These are phyloP conservation scores for Ceratocystis huliohia DNA, from an alignment of 2,329 filamentous ascomycete species.

Conservation along the genomic window DNA sequence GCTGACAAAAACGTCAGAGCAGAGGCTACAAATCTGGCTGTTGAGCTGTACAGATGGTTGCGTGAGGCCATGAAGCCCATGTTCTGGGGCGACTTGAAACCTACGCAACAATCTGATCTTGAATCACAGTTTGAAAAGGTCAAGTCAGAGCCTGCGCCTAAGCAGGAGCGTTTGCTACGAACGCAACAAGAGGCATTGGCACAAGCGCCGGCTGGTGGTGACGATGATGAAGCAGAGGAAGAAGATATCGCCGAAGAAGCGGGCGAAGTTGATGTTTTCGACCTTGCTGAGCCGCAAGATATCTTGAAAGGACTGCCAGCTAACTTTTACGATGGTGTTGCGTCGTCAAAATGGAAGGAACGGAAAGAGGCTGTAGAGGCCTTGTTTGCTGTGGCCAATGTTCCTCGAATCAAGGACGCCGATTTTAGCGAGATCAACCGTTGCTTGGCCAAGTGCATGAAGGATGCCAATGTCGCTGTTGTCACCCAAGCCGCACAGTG, in stretches of 20 bases:
- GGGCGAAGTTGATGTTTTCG: conserved; percentile 65
- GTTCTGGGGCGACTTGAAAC: conserved; percentile 92
- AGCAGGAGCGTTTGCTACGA: conserved; percentile 77
- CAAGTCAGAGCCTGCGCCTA: conserved; percentile 73
- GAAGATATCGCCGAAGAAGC: conserved; percentile 43
- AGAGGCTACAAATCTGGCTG: conserved; percentile 78
- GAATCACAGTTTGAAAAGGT: conserved; percentile 90
- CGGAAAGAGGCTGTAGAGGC: conserved; percentile 87
- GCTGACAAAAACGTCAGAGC: conserved; percentile 97
- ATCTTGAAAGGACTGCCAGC: conserved; percentile 68
- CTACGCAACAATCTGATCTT: conserved; percentile 85
- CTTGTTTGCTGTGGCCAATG: conserved; percentile 61
- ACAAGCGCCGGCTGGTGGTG: conserved; percentile 50
- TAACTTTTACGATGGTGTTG: conserved; percentile 70
- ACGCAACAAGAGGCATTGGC: conserved; percentile 79
- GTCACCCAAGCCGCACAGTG: conserved; percentile 89
- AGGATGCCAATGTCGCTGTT: conserved; percentile 92
- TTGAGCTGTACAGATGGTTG: conserved; percentile 94
- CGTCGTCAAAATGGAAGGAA: conserved; percentile 96
- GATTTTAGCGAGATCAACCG: conserved; percentile 75
- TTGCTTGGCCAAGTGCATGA: conserved; percentile 89
- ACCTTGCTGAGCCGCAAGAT: conserved; percentile 77
- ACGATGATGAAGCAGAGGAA: conserved; percentile 40
- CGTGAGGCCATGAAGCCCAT: conserved; percentile 96
- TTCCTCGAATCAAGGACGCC: conserved; percentile 82